A percentile compares a stretch with the other conserved stretches of the same genome.
Evolutionary conservation across 139 green algal genomes (phyloP).

Genomic region (Chlorella sp.): DNA sequence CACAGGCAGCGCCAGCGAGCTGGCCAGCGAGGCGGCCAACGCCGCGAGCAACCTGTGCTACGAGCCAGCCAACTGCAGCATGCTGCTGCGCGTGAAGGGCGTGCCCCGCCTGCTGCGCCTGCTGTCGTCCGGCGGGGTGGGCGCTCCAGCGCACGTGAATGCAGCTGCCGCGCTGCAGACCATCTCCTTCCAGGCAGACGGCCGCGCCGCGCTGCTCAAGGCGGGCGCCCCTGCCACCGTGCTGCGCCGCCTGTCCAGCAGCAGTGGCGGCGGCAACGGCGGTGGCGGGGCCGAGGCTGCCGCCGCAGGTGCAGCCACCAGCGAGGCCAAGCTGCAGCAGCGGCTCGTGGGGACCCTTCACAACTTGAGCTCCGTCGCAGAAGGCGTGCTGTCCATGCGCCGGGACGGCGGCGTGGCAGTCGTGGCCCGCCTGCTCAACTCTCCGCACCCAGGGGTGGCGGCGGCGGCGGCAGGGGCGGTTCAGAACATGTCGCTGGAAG

Average conservation of each 20-base stretch:
- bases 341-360: constrained; percentile 76
- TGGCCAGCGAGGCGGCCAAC: constrained; percentile 25
- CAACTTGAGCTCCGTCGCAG: constrained; percentile 74
- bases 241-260: neutral
- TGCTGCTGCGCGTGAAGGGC: neutral
- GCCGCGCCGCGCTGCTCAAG: neutral
- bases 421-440: constrained; percentile 62
- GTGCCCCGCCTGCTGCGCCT: constrained; percentile 7
- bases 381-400: constrained; percentile 68
- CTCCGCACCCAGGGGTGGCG: constrained; percentile 22
- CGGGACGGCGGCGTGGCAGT: constrained; percentile 57
- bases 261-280: neutral
- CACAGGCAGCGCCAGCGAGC: neutral
- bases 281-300: neutral
- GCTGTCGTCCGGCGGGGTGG: neutral
- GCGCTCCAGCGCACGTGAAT: neutral
- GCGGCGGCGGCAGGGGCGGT: constrained; percentile 69
- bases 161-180: constrained; percentile 30
- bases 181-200: constrained; percentile 12
- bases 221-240: constrained; percentile 3
- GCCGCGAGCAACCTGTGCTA: constrained; percentile 16
- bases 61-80: constrained; percentile 2
- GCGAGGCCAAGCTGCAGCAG: constrained; percentile 48
- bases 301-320: too few species aligned
- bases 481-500: constrained; percentile 79